Conservation (phyloP, 139 green algal species). For the Coelastrella sp. region DNA sequence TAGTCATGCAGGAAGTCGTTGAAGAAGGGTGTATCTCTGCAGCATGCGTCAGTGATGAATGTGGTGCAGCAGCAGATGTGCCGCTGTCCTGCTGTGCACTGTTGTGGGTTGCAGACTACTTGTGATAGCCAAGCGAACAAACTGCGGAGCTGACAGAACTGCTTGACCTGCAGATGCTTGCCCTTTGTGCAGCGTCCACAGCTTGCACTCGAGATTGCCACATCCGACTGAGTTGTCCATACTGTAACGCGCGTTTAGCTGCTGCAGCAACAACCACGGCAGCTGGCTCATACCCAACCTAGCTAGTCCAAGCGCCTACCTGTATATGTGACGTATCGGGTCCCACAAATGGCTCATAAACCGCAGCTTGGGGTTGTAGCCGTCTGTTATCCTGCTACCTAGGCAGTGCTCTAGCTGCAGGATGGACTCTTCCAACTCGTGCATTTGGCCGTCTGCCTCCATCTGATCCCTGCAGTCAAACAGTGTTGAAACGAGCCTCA, state of each 20-base stretch:
- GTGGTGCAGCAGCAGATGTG: neutral
- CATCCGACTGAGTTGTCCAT: too few relatives aligned
- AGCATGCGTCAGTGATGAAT: too few relatives aligned
- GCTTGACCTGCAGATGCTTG: too few relatives aligned
- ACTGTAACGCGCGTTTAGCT: neutral
- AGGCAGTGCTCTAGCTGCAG: neutral
- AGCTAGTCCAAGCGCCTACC: neutral
- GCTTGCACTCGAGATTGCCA: too few relatives aligned
- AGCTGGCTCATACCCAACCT: too few relatives aligned
- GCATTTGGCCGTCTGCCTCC: neutral
- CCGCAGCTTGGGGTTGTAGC: constrained; percentile 29
- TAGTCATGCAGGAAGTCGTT: too few relatives aligned
- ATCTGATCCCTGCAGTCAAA: neutral
- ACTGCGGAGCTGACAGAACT: too few relatives aligned
- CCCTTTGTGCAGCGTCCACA: too few relatives aligned
- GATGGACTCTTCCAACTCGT: constrained; percentile 49
- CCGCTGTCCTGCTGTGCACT: neutral
- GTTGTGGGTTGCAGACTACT: neutral
- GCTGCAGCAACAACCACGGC: neutral
- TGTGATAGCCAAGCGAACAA: too few relatives aligned
- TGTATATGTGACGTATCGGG: constrained; percentile 57
- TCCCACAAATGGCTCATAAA: constrained; percentile 55
- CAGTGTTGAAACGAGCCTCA: neutral
- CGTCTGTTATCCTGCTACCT: neutral
- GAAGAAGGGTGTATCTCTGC: too few relatives aligned